Percentiles rank a stretch among this genome's conserved stretches.
phyloP scores from a whole-genome alignment of 2,329 filamentous ascomycete species.

The Huntiella savannae region DNA sequence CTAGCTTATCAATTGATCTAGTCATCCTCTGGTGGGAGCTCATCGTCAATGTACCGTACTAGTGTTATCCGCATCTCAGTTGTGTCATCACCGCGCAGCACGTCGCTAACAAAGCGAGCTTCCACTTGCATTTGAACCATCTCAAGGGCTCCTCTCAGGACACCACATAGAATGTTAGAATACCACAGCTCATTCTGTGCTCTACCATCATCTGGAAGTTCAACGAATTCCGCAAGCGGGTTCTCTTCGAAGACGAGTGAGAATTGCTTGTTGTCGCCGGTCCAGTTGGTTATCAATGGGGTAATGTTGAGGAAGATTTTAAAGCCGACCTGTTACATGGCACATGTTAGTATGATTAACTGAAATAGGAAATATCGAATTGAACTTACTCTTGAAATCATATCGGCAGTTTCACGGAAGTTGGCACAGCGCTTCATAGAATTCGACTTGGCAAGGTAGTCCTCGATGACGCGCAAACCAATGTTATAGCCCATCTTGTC shows the following conservation, averaged over 20 bases:
- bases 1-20: slow-evolving; percentile 24
- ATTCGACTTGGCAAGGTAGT: slow-evolving; percentile 91
- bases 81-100: slow-evolving; percentile 80
- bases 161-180: slow-evolving; percentile 89
- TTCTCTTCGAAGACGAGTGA: slow-evolving; percentile 95
- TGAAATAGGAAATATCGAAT: neutral
- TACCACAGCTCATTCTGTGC: slow-evolving; percentile 97
- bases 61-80: slow-evolving; percentile 93
- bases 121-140: slow-evolving; percentile 99
- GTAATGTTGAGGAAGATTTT: slow-evolving; percentile 98
- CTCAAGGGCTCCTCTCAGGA: slow-evolving; percentile 75
- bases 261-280: slow-evolving; percentile 88
- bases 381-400: slow-evolving; percentile 66
- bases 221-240: slow-evolving; percentile 89
- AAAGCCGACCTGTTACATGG: slow-evolving; percentile 58
- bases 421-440: slow-evolving; percentile 75
- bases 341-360: neutral
- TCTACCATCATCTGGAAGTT: slow-evolving; percentile 84
- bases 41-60: slow-evolving; percentile 89
- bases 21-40: slow-evolving; percentile 91
- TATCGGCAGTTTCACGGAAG: slow-evolving; percentile 90
- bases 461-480: slow-evolving; percentile 83
- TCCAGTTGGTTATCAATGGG: slow-evolving; percentile 87
- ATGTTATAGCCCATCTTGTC: slow-evolving; percentile 99
- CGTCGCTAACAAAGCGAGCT: slow-evolving; percentile 86